These are phyloP conservation scores for Scytalidium sp. DNA, from an alignment of 2,329 filamentous ascomycete species.

Conservation along the genomic window DNA sequence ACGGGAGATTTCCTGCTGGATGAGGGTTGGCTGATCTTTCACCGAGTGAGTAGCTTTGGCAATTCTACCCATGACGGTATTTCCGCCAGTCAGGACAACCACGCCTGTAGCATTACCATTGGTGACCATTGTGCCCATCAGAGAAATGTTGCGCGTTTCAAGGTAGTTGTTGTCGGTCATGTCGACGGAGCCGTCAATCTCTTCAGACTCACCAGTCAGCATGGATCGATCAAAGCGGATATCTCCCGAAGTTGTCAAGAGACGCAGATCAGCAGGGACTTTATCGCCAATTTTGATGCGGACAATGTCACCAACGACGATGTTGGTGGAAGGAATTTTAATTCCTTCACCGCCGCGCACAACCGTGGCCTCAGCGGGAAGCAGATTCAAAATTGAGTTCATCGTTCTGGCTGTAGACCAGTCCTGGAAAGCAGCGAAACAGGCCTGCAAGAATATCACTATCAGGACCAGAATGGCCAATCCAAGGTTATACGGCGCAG, in stretches of 20 bases:
- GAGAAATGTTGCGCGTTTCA: constrained; percentile 36
- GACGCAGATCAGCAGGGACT: constrained; percentile 65
- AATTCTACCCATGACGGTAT: constrained; percentile 73
- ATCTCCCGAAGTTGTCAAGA: constrained; percentile 62
- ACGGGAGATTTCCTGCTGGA: constrained; percentile 39
- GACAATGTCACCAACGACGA: constrained; percentile 67
- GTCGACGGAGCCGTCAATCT: constrained; percentile 57
- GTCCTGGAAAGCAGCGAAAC: constrained; percentile 45
- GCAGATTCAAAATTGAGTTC: constrained; percentile 43
- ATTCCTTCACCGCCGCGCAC: constrained; percentile 39
- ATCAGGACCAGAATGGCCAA: constrained; percentile 44
- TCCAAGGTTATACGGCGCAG: constrained; percentile 40
- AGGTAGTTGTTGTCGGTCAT: constrained; percentile 70
- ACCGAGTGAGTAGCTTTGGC: constrained; percentile 57
- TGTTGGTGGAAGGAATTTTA: constrained; percentile 28
- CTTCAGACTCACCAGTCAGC: constrained; percentile 68
- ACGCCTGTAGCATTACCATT: constrained; percentile 67
- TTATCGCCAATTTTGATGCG: constrained; percentile 63
- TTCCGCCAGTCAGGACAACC: constrained; percentile 68
- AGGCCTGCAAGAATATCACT: constrained; percentile 44
- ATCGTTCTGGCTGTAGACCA: constrained; percentile 45
- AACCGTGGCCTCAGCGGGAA: constrained; percentile 41
- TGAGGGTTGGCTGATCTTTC: constrained; percentile 48
- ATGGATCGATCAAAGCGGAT: constrained; percentile 73
- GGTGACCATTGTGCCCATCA: constrained; percentile 62